Base-by-base conservation (phyloP, 805 yeast genomes). In the Nakazawaea peltata region DNA sequence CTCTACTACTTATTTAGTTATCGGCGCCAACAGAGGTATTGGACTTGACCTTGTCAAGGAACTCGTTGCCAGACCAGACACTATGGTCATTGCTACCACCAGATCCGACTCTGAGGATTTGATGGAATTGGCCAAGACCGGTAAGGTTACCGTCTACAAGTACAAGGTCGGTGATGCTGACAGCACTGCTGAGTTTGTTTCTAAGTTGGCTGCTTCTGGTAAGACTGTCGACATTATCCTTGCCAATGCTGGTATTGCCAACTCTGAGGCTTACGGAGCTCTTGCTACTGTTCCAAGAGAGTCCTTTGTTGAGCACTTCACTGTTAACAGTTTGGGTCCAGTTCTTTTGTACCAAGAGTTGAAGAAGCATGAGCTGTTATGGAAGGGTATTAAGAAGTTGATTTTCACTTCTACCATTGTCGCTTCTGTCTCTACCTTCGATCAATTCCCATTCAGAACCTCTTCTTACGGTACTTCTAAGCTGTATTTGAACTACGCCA, bases 11-110 rank as follows among this genome's bases (percentile, higher is more conserved):
- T 60, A 60, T 44, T 45, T 65, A 3, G 43, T 65, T 12, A 56
- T 67, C 2, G 71, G 73, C 9, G 65, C 65, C 15, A 60, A 65
- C 16, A 51, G 64, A 37, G 71, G 71, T 4, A 57, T 66, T 33
- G 71, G 71, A 4, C 50, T 51, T 13, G 51, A 48, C 1, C 43
- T 64, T 6, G 55, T 48, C 3, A 49, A 53, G 28, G 44, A 46
- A 26, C 41, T 62, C 17, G 44, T 53, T 22, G 34, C 38, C 5
- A 37, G 44, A 5, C 7, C 7, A 26, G 28, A 26, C 28, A 26
- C 7, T 13, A 12, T 10, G 8, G 12, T 26, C 14, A 26, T 26
- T 26, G 28, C 28, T 8, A 13, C 28, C 14, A 13, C 28, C 11
- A 26, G 28, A 13, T 13, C 14, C 14, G n/a, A 13, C 14, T 26